phyloP scores from a whole-genome alignment of 768 basidiomycete genomes.

The Thelephora aurantiotincta region DNA sequence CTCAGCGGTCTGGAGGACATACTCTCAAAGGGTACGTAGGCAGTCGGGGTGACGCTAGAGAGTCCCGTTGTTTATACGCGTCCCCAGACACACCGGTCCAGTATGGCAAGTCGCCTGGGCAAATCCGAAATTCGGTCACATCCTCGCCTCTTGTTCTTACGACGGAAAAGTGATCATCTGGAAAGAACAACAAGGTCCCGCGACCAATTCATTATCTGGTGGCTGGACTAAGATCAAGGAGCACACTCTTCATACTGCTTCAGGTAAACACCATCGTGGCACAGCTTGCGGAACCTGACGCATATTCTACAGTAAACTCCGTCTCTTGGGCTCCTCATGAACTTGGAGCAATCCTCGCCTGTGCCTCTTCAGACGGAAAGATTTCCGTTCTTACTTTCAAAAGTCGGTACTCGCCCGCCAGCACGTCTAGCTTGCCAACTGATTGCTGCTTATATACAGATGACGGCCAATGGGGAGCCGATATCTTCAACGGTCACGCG shows the following conservation, averaged over 20 bases:
- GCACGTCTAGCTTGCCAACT: not conserved
- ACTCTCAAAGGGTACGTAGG: constrained; percentile 62
- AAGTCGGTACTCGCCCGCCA: constrained; percentile 37
- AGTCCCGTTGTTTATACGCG: not conserved
- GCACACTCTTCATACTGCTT: constrained; percentile 86
- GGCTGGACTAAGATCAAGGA: constrained; percentile 94
- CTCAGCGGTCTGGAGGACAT: constrained; percentile 51
- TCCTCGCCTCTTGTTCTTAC: constrained; percentile 96
- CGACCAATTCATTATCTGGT: constrained; percentile 19
- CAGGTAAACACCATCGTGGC: constrained; percentile 41
- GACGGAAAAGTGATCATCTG: constrained; percentile 97
- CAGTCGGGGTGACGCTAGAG: not conserved
- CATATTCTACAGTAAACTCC: constrained; percentile 61
- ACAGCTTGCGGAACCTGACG: not conserved
- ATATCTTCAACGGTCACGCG: constrained; percentile 90
- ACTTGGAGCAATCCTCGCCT: constrained; percentile 90
- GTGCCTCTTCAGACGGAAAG: constrained; percentile 94
- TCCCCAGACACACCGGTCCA: constrained; percentile 81
- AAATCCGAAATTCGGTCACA: constrained; percentile 92
- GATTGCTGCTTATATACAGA: constrained; percentile 30
- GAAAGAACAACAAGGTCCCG: constrained; percentile 62
- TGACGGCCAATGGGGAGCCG: constrained; percentile 92
- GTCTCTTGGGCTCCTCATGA: constrained; percentile 99
- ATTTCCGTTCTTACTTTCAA: constrained; percentile 94
- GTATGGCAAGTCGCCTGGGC: constrained; percentile 99